Evolutionary conservation across 352 stramenopile genomes (phyloP), one percentile per base, ranked within the genome.

Genomic region (Bremia lactucae): DNA sequence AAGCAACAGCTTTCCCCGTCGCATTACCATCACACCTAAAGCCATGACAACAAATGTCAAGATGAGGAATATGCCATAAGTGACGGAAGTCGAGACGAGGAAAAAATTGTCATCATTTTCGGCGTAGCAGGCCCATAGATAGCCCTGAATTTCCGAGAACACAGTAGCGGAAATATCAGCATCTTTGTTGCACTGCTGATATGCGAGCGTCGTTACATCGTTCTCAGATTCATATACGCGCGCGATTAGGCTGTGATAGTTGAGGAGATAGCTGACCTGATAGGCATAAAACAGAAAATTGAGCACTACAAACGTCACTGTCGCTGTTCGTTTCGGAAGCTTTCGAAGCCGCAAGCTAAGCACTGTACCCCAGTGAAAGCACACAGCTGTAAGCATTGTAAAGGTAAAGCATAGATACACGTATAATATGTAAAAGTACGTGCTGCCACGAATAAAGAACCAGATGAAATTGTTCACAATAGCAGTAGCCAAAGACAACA

Each of bases 391-490:
- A 15, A 94, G 62, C 81, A 94, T 94, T 40, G 81, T 94, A 39
- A 91, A 94, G 16, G 78, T 89, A 47, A 94, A 82, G 59, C 78
- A 91, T 31, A 87, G 36, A 25, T 84, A 82, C 26, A 78, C 55
- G 8, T 76, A 65, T 37, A 79, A 82, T 25, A 93, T 68, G 62
- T 90, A 90, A 36, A 90, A 93, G 55, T 85, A 92, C 14, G 70
- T 55, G 45, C 64, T 82, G 20, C 72, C 65, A 28, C 71, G 71
- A 22, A 46, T 43, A 29, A 90, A 73, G 25, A 74, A 61, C 80
- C 80, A 93, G n/a, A 87, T 49, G 7, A 87, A 57, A 48, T 93
- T 93, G 73, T 90, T 90, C 26, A 90, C 40, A 41, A 93, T 82
- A 9, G 72, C 60, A 3, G 72, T 85, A 33, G 69, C 65, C 13